Base-by-base conservation (phyloP, 2,329 filamentous ascomycete genomes). In the Samsoniella hepiali region DNA sequence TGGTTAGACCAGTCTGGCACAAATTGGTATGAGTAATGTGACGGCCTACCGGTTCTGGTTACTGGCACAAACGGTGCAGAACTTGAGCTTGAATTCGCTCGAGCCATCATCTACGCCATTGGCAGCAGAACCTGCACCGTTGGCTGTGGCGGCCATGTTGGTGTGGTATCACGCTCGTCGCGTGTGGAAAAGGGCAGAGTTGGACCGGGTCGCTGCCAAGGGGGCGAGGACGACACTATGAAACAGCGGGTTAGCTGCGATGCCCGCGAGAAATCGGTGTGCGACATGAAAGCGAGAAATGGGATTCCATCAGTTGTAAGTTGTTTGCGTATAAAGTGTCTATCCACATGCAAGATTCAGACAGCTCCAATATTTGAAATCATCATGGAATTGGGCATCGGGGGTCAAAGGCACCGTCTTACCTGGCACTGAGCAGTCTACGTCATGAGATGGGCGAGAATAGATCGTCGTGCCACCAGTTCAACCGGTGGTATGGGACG, bases 51-150 rank as follows among this genome's bases (percentile, higher is more conserved):
- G 88, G 73, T 99, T 99, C 76, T 99, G 93, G 72, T 99, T 99
- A 72, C 93, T 97, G 8, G 95, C 95, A 78, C 95, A 99, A n/a
- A 99, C 94, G 3, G 95, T 98, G 81, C 93, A 97, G 78, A 98
- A 97, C 73, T 91, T 96, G 66, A 99, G 84, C 78, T 95, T 97
- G 83, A 88, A 97, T 59, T 83, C 85, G n/a, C 79, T 80, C 32
- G 81, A 77, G 22, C 81, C 81, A 50, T 84, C 80, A 15, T 79
- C 76, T 32, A 79, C 77, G 62, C 79, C 79, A 63, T 82, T 81
- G 63, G 77, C 73, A 45, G 71, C 67, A 27, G 71, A 66, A 4
- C 73, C 64, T 36, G 70, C 65, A 47, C 78, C 81, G 65, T 81
- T 82, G 34, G 74, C 66, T 45, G 68, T 70, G 62, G 84, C 42